These are phyloP conservation scores for Neocucurbitaria cava DNA, from an alignment of 2,329 filamentous ascomycete genomes.

Conservation along the genomic window DNA sequence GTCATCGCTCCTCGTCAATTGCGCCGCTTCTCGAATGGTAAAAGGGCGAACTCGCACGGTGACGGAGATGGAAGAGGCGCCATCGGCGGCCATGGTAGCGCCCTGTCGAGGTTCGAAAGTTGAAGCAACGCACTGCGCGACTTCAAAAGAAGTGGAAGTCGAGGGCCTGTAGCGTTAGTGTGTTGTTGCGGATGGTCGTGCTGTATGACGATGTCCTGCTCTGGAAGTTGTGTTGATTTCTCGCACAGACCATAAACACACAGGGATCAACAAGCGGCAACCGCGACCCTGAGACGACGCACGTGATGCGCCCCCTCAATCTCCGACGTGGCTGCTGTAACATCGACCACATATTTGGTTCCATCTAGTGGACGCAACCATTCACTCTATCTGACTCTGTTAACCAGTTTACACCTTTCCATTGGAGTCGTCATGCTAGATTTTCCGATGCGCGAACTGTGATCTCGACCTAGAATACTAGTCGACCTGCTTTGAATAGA, in stretches of 20 bases:
- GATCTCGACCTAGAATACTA: too few species aligned
- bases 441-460: too few species aligned
- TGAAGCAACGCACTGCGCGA: slow-evolving; percentile 20
- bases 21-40: slow-evolving; percentile 90
- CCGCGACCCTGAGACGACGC: slow-evolving; percentile 27
- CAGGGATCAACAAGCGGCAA: slow-evolving; percentile 31
- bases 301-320: slow-evolving; percentile 14
- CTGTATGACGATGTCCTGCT: slow-evolving; percentile 32
- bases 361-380: background rate
- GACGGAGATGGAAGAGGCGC: slow-evolving; percentile 59
- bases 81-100: slow-evolving; percentile 48
- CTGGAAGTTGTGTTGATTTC: slow-evolving; percentile 26
- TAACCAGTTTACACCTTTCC: background rate
- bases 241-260: slow-evolving; percentile 38
- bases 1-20: slow-evolving; percentile 82
- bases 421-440: too few species aligned
- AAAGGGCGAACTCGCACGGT: slow-evolving; percentile 70
- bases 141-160: slow-evolving; percentile 12
- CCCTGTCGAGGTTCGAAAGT: slow-evolving; percentile 13
- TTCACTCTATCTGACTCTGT: background rate
- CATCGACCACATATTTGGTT: slow-evolving; percentile 5
- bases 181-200: slow-evolving; percentile 23
- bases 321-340: slow-evolving; percentile 3
- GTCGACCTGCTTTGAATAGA: background rate
- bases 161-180: slow-evolving; percentile 22